Percentiles rank a stretch among this genome's conserved stretches.
These are phyloP conservation scores for Syncephalastrum racemosum DNA, from an alignment of 371 early-diverging fungal species.

Conservation along the genomic window DNA sequence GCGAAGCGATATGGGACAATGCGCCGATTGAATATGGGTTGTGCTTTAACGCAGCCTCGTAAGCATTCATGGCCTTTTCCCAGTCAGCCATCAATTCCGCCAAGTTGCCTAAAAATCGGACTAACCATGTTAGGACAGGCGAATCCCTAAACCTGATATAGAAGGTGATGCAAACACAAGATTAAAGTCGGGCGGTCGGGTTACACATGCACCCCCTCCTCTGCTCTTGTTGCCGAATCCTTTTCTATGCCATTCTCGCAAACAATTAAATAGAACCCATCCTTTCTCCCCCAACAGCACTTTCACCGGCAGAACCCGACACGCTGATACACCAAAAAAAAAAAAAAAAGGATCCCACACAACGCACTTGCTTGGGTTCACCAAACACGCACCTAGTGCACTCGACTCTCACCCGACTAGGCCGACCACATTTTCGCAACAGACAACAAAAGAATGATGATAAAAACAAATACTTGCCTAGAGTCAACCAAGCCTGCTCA, in stretches of 20 bases:
- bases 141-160: slow-evolving; percentile 18
- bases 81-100: slow-evolving; percentile 75
- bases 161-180: slow-evolving; percentile 16
- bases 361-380: too few relatives aligned
- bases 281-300: too few relatives aligned
- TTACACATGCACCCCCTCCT: slow-evolving; percentile 14
- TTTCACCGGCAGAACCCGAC: background rate
- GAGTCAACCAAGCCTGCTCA: slow-evolving; percentile 77
- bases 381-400: too few relatives aligned
- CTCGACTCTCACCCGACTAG: too few relatives aligned
- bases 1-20: slow-evolving; percentile 67
- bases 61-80: slow-evolving; percentile 78
- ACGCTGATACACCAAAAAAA: slow-evolving; percentile 2
- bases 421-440: background rate
- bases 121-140: slow-evolving; percentile 26
- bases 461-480: slow-evolving; percentile 55
- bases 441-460: slow-evolving; percentile 3
- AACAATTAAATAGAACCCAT: too few relatives aligned
- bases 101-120: slow-evolving; percentile 45
- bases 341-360: slow-evolving; percentile 5
- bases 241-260: too few relatives aligned
- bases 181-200: slow-evolving; percentile 21
- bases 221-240: too few relatives aligned
- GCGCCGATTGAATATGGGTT: slow-evolving; percentile 85
- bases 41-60: slow-evolving; percentile 84